A percentile compares a stretch with the other conserved stretches of the same genome.
phyloP scores from a whole-genome alignment of 2,329 filamentous ascomycete species.

The Piedraia hortae region DNA sequence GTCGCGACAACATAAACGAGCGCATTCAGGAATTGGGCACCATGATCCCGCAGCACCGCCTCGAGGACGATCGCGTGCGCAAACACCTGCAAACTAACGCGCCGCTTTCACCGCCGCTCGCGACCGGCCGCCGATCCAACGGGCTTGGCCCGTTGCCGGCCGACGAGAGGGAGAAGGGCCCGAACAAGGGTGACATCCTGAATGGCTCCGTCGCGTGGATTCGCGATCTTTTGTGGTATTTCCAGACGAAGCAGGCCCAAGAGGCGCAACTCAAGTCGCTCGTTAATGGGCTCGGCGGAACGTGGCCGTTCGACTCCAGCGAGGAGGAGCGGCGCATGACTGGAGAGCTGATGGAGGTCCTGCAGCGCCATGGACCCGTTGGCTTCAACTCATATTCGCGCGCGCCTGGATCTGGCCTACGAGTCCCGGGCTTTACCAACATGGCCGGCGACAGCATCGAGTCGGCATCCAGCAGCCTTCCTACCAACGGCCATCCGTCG shows the following conservation, averaged over 20 bases:
- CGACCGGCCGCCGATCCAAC: slow-evolving; percentile 41
- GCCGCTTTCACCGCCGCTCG: slow-evolving; percentile 55
- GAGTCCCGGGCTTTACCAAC: slow-evolving; percentile 83
- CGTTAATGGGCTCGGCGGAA: slow-evolving; percentile 43
- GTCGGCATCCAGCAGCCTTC: too few relatives aligned
- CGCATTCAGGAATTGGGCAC: slow-evolving; percentile 89
- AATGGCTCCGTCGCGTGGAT: slow-evolving; percentile 96
- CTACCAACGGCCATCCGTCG: too few relatives aligned
- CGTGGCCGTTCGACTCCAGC: slow-evolving; percentile 53
- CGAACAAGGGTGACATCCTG: slow-evolving; percentile 95
- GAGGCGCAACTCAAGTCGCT: slow-evolving; percentile 63
- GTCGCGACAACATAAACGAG: slow-evolving; percentile 95
- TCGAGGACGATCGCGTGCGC: slow-evolving; percentile 90
- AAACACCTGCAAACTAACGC: slow-evolving; percentile 87
- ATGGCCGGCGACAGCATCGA: slow-evolving; percentile 53
- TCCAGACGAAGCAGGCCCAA: slow-evolving; percentile 67
- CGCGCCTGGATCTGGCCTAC: slow-evolving; percentile 53
- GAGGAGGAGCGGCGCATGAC: slow-evolving; percentile 94
- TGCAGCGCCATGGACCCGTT: slow-evolving; percentile 48
- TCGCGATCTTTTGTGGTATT: slow-evolving; percentile 89
- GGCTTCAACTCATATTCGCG: slow-evolving; percentile 45
- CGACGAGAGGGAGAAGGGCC: slow-evolving; percentile 94
- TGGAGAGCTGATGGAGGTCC: slow-evolving; percentile 64
- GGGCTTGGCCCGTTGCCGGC: slow-evolving; percentile 50
- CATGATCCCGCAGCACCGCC: slow-evolving; percentile 66